phyloP scores from a whole-genome alignment of 768 basidiomycete species.

The Candolleomyces eurysporus region DNA sequence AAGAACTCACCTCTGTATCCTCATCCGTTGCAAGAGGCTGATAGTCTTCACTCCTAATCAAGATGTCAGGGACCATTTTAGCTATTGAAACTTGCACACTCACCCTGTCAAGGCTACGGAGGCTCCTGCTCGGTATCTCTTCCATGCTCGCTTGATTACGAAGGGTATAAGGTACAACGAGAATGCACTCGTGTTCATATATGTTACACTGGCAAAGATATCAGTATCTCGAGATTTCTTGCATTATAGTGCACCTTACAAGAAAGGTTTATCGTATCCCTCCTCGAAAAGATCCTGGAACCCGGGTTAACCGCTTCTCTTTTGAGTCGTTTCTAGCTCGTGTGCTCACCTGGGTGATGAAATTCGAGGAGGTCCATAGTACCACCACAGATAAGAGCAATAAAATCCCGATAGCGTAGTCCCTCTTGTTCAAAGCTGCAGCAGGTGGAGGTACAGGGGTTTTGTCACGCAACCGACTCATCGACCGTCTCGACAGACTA shows the following conservation, averaged over 20 bases:
- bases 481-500: not conserved
- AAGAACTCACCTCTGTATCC: not conserved
- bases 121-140: not conserved
- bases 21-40: slow-evolving; percentile 21
- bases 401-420: slow-evolving; percentile 57
- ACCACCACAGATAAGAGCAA: slow-evolving; percentile 75
- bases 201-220: slow-evolving; percentile 42
- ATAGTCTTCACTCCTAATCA: slow-evolving; percentile 18
- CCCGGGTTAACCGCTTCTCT: not conserved
- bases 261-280: slow-evolving; percentile 88
- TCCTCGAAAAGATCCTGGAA: slow-evolving; percentile 47
- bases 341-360: slow-evolving; percentile 70
- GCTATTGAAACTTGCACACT: not conserved
- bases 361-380: slow-evolving; percentile 88
- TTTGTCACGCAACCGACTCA: slow-evolving; percentile 2
- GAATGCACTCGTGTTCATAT: slow-evolving; percentile 91
- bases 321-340: not conserved
- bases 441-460: not conserved
- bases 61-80: not conserved
- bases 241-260: slow-evolving; percentile 39
- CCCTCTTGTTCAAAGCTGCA: slow-evolving; percentile 21
- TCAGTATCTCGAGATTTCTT: not conserved
- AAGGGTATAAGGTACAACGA: slow-evolving; percentile 34
- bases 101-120: not conserved
- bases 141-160: slow-evolving; percentile 22